Base-by-base conservation (phyloP, 225 moss, liverwort and hornwort genomes). In the Antitrichia curtipendula region DNA sequence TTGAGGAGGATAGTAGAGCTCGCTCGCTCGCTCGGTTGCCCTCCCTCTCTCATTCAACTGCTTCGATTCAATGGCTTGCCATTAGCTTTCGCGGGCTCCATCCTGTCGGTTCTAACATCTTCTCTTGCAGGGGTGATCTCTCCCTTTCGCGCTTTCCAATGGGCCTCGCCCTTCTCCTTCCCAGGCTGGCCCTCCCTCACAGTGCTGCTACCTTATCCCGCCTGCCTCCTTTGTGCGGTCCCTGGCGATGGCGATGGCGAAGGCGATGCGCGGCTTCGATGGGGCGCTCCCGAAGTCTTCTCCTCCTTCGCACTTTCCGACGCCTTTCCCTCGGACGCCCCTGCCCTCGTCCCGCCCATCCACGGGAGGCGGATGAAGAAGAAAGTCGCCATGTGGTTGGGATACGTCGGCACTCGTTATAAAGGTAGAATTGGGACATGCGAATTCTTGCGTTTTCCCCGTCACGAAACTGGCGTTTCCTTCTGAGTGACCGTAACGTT, bases 341-440 rank as follows among this genome's bases (percentile, higher is more conserved):
- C 8, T 73, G 13, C n/a, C 18, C 65, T 69, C 61, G 75, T 20
- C 28, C 83, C 28, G 14, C 84, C 40, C 57, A 23, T 32, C 62
- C 34, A 64, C 53, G 65, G 52, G 52, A 82, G 62, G 87, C 77
- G 78, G 59, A 49, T 89, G 82, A 98, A 98, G 91, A 98, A 95
- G 93, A 98, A 96, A 89, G 98, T 98, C 28, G 96, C 96, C 28
- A 83, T 98, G 86, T 98, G 98, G 98, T 84, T 96, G 86, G 98
- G 98, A 70, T 98, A 98, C 71, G 95, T 96, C 24, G 96, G 98
- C 70, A 96, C 96, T 81, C 96, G 90, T 17, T 98, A 95, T 88
- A 96, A 92, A 93, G 98, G 97, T 91, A 28, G 73, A 78, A 60
- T 12, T 53, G 54, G 50, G 50, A 57, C 43, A 34, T 90, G 47